Percentiles rank a stretch among this genome's conserved stretches.
These are phyloP conservation scores for Fragaria ananassa DNA, from an alignment of 306 rosid species.

Conservation along the genomic window DNA sequence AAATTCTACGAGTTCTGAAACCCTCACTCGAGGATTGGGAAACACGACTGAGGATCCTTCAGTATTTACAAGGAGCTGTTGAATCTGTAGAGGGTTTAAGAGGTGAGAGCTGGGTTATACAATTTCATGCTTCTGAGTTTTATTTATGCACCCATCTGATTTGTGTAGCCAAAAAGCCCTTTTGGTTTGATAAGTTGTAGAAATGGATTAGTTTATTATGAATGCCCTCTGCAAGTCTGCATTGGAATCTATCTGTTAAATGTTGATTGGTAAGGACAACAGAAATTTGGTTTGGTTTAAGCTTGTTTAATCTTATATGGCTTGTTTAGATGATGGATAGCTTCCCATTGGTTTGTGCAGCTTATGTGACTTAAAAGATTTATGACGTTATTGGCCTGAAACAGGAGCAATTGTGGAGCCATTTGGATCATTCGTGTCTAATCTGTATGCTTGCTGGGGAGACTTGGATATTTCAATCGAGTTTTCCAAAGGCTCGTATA, in stretches of 20 bases:
- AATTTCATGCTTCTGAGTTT: constrained; percentile 20
- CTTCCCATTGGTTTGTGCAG: constrained; percentile 12
- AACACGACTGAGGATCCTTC: constrained; percentile 43
- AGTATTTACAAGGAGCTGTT: constrained; percentile 39
- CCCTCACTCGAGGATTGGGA: constrained; percentile 59
- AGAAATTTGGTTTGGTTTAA: not conserved
- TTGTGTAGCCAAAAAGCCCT: not conserved
- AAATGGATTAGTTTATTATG: not conserved
- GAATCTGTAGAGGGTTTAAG: constrained; percentile 55
- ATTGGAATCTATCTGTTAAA: not conserved
- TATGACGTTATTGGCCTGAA: constrained; percentile 22
- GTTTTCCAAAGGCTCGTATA: constrained; percentile 53
- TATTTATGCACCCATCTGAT: not conserved
- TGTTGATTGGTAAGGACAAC: not conserved
- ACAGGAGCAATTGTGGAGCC: constrained; percentile 93
- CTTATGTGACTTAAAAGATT: constrained; percentile 22
- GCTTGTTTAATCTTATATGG: not conserved
- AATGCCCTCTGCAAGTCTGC: not conserved
- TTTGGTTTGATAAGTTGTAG: not conserved
- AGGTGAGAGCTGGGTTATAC: constrained; percentile 35
- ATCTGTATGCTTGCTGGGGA: constrained; percentile 74
- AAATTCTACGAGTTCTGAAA: constrained; percentile 48
- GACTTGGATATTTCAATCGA: constrained; percentile 87
- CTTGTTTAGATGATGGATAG: constrained; percentile 4
- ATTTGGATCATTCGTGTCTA: constrained; percentile 83